Evolutionary conservation across 345 rosid genomes (phyloP).

Genomic region (Camelina laxa): DNA sequence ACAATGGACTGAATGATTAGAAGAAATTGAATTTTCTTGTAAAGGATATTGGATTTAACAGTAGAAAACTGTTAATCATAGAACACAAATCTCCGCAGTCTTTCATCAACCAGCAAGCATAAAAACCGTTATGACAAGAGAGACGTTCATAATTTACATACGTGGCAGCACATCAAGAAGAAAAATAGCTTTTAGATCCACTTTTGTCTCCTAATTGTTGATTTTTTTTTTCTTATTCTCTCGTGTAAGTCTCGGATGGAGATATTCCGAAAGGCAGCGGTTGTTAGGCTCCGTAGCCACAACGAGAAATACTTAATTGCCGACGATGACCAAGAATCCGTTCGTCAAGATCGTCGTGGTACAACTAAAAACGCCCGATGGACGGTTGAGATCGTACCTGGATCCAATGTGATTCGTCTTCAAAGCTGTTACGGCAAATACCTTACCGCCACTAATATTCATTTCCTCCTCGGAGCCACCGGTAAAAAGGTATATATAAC

Average conservation of each 20-base stretch:
- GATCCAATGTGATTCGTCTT: constrained; percentile 48
- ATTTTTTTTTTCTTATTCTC: not conserved
- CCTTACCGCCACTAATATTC: constrained; percentile 69
- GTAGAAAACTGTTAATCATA: too few relatives aligned
- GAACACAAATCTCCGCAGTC: too few relatives aligned
- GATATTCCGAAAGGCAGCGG: constrained; percentile 53
- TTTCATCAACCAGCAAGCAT: too few relatives aligned
- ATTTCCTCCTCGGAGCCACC: constrained; percentile 59
- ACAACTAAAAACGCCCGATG: constrained; percentile 53
- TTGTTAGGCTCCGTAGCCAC: constrained; percentile 68
- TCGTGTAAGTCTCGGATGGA: constrained; percentile 54
- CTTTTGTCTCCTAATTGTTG: not conserved
- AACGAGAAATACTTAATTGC: constrained; percentile 73
- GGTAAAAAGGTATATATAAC: constrained; percentile 57
- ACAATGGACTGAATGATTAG: too few relatives aligned
- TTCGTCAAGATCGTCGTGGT: constrained; percentile 73
- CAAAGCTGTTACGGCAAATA: constrained; percentile 73
- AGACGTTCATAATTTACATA: too few relatives aligned
- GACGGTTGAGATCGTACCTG: constrained; percentile 60
- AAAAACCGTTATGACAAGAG: too few relatives aligned
- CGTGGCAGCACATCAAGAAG: not conserved
- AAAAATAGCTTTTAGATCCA: not conserved
- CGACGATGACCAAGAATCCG: constrained; percentile 62
- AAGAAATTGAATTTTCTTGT: too few relatives aligned
- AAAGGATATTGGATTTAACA: too few relatives aligned